Base-by-base conservation (phyloP, 228 moss, liverwort and hornwort species). In the Sphagnum fallax region DNA sequence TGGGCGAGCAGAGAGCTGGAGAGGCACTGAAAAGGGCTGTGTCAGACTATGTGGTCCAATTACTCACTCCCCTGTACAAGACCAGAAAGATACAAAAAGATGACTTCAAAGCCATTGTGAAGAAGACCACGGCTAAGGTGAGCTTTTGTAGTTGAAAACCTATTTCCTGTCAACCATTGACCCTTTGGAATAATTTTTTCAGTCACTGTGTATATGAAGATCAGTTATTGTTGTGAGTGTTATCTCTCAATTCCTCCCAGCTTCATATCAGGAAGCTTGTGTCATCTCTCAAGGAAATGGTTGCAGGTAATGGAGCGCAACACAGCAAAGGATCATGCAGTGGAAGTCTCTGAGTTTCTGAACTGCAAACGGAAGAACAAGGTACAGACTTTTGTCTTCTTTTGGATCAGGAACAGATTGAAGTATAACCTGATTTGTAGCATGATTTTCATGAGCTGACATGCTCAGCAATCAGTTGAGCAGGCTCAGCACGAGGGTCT, bases 91-190 rank as follows among this genome's bases (percentile, higher is more conserved):
- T 88, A 5, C 79, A 78, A 67, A 88, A 88, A 59, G 85, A 88
- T 61, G 82, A 84, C 55, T 88, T 82, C 61, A 88, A 88, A 85
- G 78, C 88, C 52, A 88, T 88, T 61, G 82, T 88, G 68, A 88
- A 84, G 78, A 84, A 84, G 76, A 79, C 88, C 10, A 88, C 88
- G 63, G 84, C 88, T 0, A 88, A 88, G 85, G 88, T 80, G 64
- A 73, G 9, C 5, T 16, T 55, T 55, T 55, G 55, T 8, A 55
- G 55, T 55, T 6, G 9, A 47, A 65, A 11, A 5, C 14, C 16
- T 16, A 49, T 32, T 6, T 51, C 60, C 5, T 61, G 14, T 14
- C 14, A 18, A 50, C 49, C 15, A 49, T 5, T 10, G 47, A 47
- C 16, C 49, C 14, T 6, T 14, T 10, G 49, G 6, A 14, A 7